These are phyloP conservation scores for Silene conica DNA, from an alignment of 148 eudicot species.

Conservation along the genomic window DNA sequence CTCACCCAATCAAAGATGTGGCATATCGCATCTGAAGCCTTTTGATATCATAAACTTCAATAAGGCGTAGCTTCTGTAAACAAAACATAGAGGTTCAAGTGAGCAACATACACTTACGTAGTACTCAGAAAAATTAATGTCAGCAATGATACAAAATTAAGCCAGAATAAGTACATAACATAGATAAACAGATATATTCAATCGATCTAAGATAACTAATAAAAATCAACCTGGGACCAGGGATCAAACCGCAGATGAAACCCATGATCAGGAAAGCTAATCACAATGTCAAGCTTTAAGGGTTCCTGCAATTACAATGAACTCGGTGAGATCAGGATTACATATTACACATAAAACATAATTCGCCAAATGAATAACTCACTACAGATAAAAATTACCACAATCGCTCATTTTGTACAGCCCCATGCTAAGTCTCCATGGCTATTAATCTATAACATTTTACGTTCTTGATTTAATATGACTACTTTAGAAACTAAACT, in stretches of 20 bases:
- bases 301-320: conserved; percentile 62
- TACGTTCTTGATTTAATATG: neutral
- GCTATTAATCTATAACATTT: neutral
- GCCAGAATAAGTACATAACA: neutral
- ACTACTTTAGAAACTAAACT: neutral
- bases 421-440: neutral
- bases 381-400: neutral
- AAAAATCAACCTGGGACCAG: conserved; percentile 72
- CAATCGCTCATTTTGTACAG: neutral
- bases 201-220: neutral
- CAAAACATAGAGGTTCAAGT: neutral
- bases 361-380: neutral
- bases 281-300: conserved; percentile 72
- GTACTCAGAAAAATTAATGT: neutral
- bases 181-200: neutral
- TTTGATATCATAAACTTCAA: conserved; percentile 89
- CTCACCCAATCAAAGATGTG: conserved; percentile 80
- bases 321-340: neutral
- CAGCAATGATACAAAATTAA: neutral
- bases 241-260: conserved; percentile 91
- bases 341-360: neutral
- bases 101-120: conserved; percentile 1
- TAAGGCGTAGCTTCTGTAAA: conserved; percentile 76
- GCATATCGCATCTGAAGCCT: conserved; percentile 98
- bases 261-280: conserved; percentile 96